A percentile compares a stretch with the other conserved stretches of the same genome.
phyloP scores from a whole-genome alignment of 2,329 filamentous ascomycete genomes.

The Onygena corvina region DNA sequence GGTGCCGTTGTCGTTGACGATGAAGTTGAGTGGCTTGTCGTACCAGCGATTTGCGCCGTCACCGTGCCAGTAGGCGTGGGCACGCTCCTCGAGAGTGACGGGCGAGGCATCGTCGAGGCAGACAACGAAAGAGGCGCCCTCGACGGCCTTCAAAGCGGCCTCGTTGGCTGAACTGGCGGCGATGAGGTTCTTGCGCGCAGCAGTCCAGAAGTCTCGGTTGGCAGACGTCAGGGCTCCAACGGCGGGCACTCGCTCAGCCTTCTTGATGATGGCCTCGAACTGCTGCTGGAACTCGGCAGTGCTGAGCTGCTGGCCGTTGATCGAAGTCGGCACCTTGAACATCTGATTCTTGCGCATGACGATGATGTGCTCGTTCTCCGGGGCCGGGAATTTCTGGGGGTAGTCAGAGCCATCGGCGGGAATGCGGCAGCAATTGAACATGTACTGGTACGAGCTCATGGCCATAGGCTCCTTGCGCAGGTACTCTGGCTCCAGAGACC shows the following conservation, averaged over 20 bases:
- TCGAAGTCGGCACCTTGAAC: constrained; percentile 78
- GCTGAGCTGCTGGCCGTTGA: constrained; percentile 74
- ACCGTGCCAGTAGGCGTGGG: constrained; percentile 95
- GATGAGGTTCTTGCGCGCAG: constrained; percentile 65
- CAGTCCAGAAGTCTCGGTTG: constrained; percentile 87
- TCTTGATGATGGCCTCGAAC: constrained; percentile 72
- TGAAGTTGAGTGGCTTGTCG: constrained; percentile 96
- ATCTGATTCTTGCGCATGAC: constrained; percentile 93
- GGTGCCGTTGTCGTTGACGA: constrained; percentile 94
- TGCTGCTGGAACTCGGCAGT: constrained; percentile 80
- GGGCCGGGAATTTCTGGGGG: constrained; percentile 63
- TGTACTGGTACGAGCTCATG: constrained; percentile 97
- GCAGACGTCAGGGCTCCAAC: constrained; percentile 80
- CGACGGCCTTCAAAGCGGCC: constrained; percentile 64
- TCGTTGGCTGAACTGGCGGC: constrained; percentile 68
- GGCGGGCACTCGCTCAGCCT: constrained; percentile 58
- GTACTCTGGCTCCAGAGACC: constrained; percentile 86
- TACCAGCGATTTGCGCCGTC: constrained; percentile 94
- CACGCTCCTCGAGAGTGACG: constrained; percentile 88
- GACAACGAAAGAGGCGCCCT: constrained; percentile 79
- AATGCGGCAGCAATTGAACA: constrained; percentile 92
- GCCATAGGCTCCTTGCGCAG: constrained; percentile 96
- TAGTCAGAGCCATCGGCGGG: constrained; percentile 71
- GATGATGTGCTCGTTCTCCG: constrained; percentile 74
- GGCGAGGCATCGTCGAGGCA: constrained; percentile 87